Percentiles rank a stretch among this genome's conserved stretches.
phyloP scores from a whole-genome alignment of 2,329 filamentous ascomycete genomes.

The Aspergillus sojae region DNA sequence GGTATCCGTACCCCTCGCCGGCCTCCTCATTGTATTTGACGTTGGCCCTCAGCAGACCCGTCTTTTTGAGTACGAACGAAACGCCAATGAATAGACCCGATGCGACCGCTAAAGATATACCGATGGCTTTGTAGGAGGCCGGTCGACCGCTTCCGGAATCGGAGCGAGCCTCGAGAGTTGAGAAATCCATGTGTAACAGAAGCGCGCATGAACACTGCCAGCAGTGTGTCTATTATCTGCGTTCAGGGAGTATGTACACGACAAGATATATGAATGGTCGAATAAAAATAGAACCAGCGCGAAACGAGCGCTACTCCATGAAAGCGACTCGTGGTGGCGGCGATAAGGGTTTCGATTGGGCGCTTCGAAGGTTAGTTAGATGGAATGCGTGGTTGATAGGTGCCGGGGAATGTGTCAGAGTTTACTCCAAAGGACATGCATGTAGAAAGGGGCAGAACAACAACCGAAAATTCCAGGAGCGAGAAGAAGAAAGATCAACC shows the following conservation, averaged over 20 bases:
- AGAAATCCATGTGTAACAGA: constrained; percentile 8
- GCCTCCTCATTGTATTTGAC: constrained; percentile 95
- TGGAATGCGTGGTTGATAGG: constrained; percentile 1
- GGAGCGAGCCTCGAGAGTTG: constrained; percentile 48
- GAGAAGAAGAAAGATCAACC: neutral
- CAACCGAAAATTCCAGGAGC: neutral
- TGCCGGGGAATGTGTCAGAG: neutral
- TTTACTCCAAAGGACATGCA: neutral
- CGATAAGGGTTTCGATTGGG: neutral
- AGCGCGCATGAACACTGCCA: constrained; percentile 5
- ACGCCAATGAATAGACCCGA: constrained; percentile 92
- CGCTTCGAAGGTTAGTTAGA: neutral
- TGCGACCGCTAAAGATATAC: constrained; percentile 79
- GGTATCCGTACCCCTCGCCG: constrained; percentile 94
- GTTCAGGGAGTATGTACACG: neutral
- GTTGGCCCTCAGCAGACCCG: constrained; percentile 87
- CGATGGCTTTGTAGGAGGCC: constrained; percentile 77
- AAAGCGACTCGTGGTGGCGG: neutral
- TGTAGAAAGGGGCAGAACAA: constrained; percentile 8
- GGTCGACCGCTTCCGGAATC: constrained; percentile 47
- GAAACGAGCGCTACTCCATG: constrained; percentile 2
- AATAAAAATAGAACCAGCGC: neutral
- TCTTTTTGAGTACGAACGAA: constrained; percentile 95
- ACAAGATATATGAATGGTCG: neutral
- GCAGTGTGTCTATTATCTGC: neutral